Evolutionary conservation across 2,329 filamentous ascomycete species (phyloP), one percentile per base, ranked within the genome.

Genomic region (Nakataea oryzae): DNA sequence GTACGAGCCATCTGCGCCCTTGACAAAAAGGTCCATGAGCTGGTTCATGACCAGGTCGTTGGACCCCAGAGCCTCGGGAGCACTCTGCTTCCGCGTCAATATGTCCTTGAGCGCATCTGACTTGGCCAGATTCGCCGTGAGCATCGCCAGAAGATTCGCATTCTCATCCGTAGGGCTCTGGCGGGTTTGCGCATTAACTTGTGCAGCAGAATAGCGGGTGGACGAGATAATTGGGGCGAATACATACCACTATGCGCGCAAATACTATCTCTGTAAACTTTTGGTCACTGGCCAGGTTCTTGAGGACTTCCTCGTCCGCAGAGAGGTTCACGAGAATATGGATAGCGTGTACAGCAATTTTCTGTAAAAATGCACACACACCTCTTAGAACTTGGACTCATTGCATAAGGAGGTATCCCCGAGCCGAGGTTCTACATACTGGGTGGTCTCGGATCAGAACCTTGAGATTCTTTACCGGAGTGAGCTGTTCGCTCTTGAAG

Each of bases 21-120:
- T 96, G 71, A 97, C 95, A 72, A 99, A 99, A 68, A 96, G 88
- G 73, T 97, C 95, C 73, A 99, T 86, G 32, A 99, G 79, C 74
- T 97, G 95, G 73, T 97, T 92, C 69, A 97, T 84, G 5, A 91
- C 87, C 63, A 85, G 80, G 47, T 87, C 82, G 54, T 91, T 90
- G 1, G 85, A 88, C 7, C 85, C 86, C 8, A 96, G 82, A n/a
- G 81, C 79, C 62, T 86, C 83, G 2, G 91, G 89, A 0, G 87
- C 74, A 8, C 82, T 77, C 65, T 91, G 88, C 69, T 88, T 89
- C 62, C 89, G 79, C 5, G 80, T 79, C 13, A 93, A 74, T 5
- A 97, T 78, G 56, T 81, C 81, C 66, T 88, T 88, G 62, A 96
- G 74, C 7, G 80, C 81, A 67, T 93, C 86, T 64, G 84, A 88